Percentiles rank a stretch among this genome's conserved stretches.
Conservation (phyloP, 225 moss, liverwort and hornwort genomes). For the Thuidium tamariscinum region DNA sequence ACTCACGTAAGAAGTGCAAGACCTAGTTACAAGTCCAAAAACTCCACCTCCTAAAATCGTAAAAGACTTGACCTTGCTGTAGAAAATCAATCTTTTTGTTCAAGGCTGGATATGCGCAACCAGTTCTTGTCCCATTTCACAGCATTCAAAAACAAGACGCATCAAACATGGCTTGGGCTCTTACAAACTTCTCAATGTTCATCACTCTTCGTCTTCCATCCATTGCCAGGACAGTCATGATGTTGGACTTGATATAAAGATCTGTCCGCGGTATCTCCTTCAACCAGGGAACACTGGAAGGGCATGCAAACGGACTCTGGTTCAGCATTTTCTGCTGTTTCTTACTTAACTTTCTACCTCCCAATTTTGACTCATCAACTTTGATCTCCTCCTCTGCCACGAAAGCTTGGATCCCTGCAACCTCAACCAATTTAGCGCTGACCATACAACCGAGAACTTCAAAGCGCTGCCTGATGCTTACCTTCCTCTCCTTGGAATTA, state of each 20-base stretch:
- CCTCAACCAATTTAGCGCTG: not conserved
- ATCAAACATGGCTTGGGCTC: not conserved
- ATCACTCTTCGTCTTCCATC: conserved; percentile 95
- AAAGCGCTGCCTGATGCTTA: not conserved
- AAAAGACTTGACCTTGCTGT: not conserved
- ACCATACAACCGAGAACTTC: conserved; percentile 1
- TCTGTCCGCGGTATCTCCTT: conserved; percentile 76
- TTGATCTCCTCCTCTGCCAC: conserved; percentile 14
- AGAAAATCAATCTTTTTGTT: not conserved
- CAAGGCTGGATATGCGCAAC: not conserved
- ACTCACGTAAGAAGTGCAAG: not conserved
- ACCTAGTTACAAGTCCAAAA: not conserved
- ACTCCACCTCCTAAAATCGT: not conserved
- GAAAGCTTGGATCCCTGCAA: conserved; percentile 21
- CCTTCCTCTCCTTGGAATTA: not conserved
- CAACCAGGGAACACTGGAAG: conserved; percentile 68
- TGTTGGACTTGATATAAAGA: conserved; percentile 62
- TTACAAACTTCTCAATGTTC: conserved; percentile 86
- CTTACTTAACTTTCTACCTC: conserved; percentile 13
- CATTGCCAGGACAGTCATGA: conserved; percentile 95
- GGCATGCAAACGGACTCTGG: conserved; percentile 54
- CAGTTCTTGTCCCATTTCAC: not conserved
- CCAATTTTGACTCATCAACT: conserved; percentile 9
- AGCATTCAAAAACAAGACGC: not conserved
- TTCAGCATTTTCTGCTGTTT: conserved; percentile 28